Conservation (phyloP, 164 flowering plant species). For the Vitis amurensis region DNA sequence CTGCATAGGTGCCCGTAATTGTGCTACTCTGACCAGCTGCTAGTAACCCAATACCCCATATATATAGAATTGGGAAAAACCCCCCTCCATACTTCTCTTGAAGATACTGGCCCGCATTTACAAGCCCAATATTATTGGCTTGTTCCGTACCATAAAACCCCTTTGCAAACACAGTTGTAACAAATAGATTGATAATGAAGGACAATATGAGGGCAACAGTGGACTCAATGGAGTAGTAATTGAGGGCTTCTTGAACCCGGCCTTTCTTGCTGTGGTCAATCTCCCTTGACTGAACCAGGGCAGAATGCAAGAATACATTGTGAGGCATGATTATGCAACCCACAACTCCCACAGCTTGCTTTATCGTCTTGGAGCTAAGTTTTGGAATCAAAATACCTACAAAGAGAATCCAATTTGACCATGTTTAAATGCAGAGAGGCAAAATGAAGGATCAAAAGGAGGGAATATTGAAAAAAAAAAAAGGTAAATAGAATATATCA, state of each 20-base stretch:
- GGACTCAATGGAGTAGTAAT: conserved; percentile 65
- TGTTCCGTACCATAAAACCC: conserved; percentile 54
- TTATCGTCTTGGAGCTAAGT: conserved; percentile 59
- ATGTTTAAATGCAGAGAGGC: background rate
- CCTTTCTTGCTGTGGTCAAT: conserved; percentile 48
- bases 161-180: conserved; percentile 70
- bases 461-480: background rate
- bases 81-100: conserved; percentile 74
- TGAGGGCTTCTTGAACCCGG: conserved; percentile 63
- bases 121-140: conserved; percentile 58
- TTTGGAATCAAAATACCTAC: conserved; percentile 62
- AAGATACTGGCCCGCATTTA: conserved; percentile 71
- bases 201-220: conserved; percentile 53
- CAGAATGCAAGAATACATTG: conserved; percentile 70
- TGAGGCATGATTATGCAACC: conserved; percentile 83
- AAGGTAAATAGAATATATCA: background rate
- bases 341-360: conserved; percentile 72
- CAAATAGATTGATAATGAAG: conserved; percentile 63
- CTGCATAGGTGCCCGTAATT: conserved; percentile 76
- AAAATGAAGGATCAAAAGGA: background rate
- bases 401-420: conserved; percentile 1
- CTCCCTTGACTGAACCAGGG: conserved; percentile 70
- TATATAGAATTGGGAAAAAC: conserved; percentile 56
- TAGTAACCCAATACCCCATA: conserved; percentile 68
- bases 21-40: conserved; percentile 88